Evolutionary conservation across 2,329 filamentous ascomycete genomes (phyloP).

Genomic region (Fusarium pseudograminearum): DNA sequence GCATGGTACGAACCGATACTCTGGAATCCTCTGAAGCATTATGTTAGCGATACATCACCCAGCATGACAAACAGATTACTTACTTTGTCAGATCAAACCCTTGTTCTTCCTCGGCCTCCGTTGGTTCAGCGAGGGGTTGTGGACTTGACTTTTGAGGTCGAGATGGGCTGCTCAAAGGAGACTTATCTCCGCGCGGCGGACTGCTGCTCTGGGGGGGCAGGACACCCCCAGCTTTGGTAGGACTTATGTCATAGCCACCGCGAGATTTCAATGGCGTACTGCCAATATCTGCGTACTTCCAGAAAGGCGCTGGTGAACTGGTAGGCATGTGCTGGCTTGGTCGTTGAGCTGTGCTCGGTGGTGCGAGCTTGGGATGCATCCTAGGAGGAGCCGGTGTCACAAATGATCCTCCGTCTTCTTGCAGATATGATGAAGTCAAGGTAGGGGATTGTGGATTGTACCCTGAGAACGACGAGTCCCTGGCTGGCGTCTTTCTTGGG

Average conservation of each 20-base stretch:
- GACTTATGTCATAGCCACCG: conserved; percentile 66
- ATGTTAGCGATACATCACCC: conserved; percentile 26
- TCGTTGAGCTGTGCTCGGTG: conserved; percentile 82
- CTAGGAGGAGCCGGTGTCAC: conserved; percentile 80
- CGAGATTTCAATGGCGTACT: conserved; percentile 74
- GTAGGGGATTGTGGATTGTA: conserved; percentile 70
- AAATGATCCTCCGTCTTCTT: conserved; percentile 71
- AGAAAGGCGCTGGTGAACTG: conserved; percentile 86
- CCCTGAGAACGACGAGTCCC: conserved; percentile 61
- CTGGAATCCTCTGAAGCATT: conserved; percentile 67
- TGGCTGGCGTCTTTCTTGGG: conserved; percentile 61
- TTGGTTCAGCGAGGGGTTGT: conserved; percentile 47
- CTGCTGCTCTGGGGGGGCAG: conserved; percentile 69
- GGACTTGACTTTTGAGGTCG: conserved; percentile 54
- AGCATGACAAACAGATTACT: conserved; percentile 30
- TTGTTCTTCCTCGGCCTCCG: conserved; percentile 60
- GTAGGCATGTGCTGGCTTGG: conserved; percentile 89
- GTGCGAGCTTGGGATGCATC: conserved; percentile 79
- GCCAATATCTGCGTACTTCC: conserved; percentile 84
- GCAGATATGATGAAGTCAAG: conserved; percentile 69
- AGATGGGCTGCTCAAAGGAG: conserved; percentile 65
- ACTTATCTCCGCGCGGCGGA: conserved; percentile 63
- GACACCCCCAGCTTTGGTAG: conserved; percentile 61
- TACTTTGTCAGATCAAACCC: conserved; percentile 72
- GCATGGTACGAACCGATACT: conserved; percentile 74